Conservation (phyloP, 306 rosid species). For the Casuarina equisetifolia region DNA sequence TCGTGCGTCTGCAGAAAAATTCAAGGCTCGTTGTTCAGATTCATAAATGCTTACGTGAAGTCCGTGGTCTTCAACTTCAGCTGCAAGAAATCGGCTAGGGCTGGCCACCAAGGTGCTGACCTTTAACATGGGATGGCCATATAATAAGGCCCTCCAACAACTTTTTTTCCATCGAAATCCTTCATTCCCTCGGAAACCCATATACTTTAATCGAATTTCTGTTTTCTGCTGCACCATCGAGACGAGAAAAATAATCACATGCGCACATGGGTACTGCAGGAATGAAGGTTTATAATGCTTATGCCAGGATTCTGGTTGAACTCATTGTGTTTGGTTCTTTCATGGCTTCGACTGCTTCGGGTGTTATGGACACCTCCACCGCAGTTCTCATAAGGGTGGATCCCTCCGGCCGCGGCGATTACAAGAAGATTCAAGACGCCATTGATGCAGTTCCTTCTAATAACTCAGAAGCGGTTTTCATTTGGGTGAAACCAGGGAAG, state of each 20-base stretch:
- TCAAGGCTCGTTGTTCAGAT: constrained; percentile 7
- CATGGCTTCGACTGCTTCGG: constrained; percentile 7
- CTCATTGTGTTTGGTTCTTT: not conserved
- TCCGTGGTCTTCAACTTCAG: not conserved
- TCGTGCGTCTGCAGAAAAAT: constrained; percentile 28
- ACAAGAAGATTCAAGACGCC: constrained; percentile 47
- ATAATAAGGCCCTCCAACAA: not conserved
- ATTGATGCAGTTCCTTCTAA: constrained; percentile 44
- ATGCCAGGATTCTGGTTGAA: not conserved
- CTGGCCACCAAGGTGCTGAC: constrained; percentile 8
- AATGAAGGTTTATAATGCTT: constrained; percentile 3
- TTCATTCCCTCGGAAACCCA: not conserved
- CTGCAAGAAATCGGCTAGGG: not conserved
- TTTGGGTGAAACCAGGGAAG: constrained; percentile 37
- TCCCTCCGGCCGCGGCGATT: constrained; percentile 43
- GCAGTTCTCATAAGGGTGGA: constrained; percentile 46
- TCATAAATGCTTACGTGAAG: not conserved
- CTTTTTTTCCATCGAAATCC: no score
- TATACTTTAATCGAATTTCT: not conserved
- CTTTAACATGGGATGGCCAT: constrained; percentile 1
- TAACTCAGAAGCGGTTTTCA: constrained; percentile 41
- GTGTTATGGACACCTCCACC: constrained; percentile 1
- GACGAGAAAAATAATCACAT: not conserved
- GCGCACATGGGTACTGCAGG: not conserved
- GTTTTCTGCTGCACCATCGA: not conserved